These are phyloP conservation scores for Knufia fluminis DNA, from an alignment of 2,329 filamentous ascomycete species.

Conservation along the genomic window DNA sequence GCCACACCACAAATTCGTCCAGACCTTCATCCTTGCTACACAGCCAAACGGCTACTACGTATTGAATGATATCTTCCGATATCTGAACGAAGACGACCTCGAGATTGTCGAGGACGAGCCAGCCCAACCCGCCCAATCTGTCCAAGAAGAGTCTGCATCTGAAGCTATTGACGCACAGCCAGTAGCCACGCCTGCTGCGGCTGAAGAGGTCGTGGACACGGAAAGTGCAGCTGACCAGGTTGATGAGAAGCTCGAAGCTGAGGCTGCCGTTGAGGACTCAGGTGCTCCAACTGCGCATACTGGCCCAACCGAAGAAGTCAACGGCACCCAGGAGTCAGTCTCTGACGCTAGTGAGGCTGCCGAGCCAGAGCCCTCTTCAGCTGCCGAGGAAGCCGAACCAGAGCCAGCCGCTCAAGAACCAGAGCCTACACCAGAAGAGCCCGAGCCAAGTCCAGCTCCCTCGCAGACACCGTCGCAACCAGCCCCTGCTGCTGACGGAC, in stretches of 20 bases:
- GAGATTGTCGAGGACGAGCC: slow-evolving; percentile 41
- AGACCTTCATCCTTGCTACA: slow-evolving; percentile 93
- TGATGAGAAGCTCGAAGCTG: slow-evolving; percentile 70
- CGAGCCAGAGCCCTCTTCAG: slow-evolving; percentile 28
- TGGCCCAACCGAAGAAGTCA: slow-evolving; percentile 30
- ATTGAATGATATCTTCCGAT: slow-evolving; percentile 94
- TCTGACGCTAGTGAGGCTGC: slow-evolving; percentile 27
- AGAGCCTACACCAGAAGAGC: slow-evolving; percentile 9
- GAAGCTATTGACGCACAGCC: slow-evolving; percentile 35
- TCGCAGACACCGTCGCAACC: slow-evolving; percentile 34
- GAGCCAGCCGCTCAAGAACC: slow-evolving; percentile 30
- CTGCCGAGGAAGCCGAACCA: slow-evolving; percentile 29
- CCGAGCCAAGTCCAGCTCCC: slow-evolving; percentile 5
- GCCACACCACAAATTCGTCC: slow-evolving; percentile 89
- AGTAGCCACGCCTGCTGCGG: slow-evolving; percentile 30
- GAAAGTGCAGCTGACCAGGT: slow-evolving; percentile 46
- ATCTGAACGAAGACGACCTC: slow-evolving; percentile 71
- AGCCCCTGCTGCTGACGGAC: slow-evolving; percentile 35
- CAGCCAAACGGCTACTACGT: slow-evolving; percentile 98
- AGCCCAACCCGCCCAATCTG: slow-evolving; percentile 24
- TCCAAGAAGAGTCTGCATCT: slow-evolving; percentile 24
- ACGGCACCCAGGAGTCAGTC: slow-evolving; percentile 16
- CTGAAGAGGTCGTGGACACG: slow-evolving; percentile 26
- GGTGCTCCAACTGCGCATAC: slow-evolving; percentile 35
- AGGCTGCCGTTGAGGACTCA: slow-evolving; percentile 42